These are phyloP conservation scores for Paramecium octaurelia DNA, from an alignment of 73 alveolate genomes.

Conservation along the genomic window DNA sequence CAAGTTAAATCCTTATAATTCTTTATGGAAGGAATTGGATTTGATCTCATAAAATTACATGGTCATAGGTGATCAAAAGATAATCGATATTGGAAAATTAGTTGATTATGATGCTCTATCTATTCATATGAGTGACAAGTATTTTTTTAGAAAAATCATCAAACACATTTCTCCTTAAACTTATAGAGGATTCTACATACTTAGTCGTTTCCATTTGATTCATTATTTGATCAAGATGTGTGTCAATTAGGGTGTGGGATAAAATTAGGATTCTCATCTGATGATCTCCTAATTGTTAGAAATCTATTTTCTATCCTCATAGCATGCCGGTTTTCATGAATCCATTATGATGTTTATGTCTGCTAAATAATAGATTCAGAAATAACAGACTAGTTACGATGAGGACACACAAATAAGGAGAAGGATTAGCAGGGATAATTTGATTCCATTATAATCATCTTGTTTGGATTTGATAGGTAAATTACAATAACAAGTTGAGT, in stretches of 20 bases:
- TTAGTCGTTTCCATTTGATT: conserved; percentile 14
- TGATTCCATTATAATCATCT: conserved; percentile 32
- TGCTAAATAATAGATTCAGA: background rate
- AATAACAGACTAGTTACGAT: background rate
- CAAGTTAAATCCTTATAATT: conserved; percentile 11
- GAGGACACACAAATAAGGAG: background rate
- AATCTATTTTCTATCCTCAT: background rate
- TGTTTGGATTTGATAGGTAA: background rate
- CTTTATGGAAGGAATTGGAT: conserved; percentile 27
- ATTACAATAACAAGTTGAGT: background rate
- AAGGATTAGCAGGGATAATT: background rate
- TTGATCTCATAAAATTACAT: background rate
- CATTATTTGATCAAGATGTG: conserved; percentile 44
- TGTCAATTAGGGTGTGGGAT: background rate
- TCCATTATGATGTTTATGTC: conserved; percentile 44
- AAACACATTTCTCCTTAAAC: conserved; percentile 25
- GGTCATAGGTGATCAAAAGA: conserved; percentile 8
- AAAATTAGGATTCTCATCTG: conserved; percentile 1
- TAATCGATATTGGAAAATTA: conserved; percentile 31
- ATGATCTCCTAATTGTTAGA: background rate
- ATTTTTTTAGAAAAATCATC: conserved; percentile 36
- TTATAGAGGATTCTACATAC: conserved; percentile 36
- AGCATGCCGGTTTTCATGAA: conserved; percentile 53
- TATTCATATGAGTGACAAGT: conserved; percentile 30
- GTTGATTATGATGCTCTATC: conserved; percentile 48